Evolutionary conservation across 306 rosid genomes (phyloP).

Genomic region (Quillaja saponaria): DNA sequence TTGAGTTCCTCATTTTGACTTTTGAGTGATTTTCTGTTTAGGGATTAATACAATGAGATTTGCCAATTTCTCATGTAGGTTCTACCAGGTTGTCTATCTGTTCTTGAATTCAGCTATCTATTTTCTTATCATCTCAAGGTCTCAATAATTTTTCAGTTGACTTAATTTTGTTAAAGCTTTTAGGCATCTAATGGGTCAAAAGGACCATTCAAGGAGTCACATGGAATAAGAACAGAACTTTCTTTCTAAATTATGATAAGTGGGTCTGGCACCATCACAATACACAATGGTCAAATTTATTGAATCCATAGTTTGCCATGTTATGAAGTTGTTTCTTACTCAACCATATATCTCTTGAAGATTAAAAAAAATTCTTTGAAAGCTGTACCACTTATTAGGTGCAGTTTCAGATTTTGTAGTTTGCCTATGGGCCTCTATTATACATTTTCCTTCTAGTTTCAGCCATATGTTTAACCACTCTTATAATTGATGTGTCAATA

Average conservation of each 20-base stretch:
- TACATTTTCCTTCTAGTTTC: background rate
- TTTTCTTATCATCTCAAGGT: slow-evolving; percentile 10
- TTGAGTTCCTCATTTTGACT: background rate
- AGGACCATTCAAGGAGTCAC: slow-evolving; percentile 22
- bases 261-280: slow-evolving; percentile 7
- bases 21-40: slow-evolving; percentile 1
- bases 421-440: too few relatives aligned
- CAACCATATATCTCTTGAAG: too few relatives aligned
- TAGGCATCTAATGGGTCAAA: slow-evolving; percentile 8
- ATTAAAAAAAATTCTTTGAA: background rate
- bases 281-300: slow-evolving; percentile 6
- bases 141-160: slow-evolving; percentile 12
- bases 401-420: slow-evolving; percentile 6
- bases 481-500: background rate
- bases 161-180: slow-evolving; percentile 6
- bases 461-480: slow-evolving; percentile 3
- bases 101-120: slow-evolving; percentile 13
- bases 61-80: background rate
- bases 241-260: slow-evolving; percentile 9
- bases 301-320: background rate
- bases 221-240: slow-evolving; percentile 3
- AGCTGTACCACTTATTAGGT: background rate
- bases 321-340: background rate
- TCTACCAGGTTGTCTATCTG: slow-evolving; percentile 14
- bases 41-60: background rate